Evolutionary conservation across 2,329 filamentous ascomycete species (phyloP), one percentile per base, ranked within the genome.

Genomic region (Hymenoscyphus occultus): DNA sequence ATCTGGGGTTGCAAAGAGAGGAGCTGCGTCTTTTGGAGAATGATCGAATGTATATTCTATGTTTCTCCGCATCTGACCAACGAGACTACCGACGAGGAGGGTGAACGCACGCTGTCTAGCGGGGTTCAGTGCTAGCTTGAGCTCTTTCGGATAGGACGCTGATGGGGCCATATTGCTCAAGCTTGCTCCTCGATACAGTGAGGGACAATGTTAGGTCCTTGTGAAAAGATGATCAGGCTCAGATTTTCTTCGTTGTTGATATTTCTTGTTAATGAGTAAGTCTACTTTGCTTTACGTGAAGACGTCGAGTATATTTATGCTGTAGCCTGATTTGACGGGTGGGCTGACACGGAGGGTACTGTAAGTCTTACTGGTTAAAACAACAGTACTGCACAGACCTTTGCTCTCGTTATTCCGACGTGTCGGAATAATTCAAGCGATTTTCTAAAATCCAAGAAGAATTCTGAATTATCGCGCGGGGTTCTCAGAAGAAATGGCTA

Each of bases 41-140:
- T 64, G n/a, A 39, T 68, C 59, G 60, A 80, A 73, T 22, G 76
- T 69, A 28, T 76, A 74, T 65, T 84, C 77, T 14, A 86, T 73
- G 67, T 85, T 80, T 1, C 79, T 78, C 56, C 81, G 80, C 82
- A 87, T 86, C 65, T 81, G 80, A n/a, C 74, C 73, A n/a, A 78
- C 80, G 71, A 86, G 83, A 48, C 84, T 80, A 58, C 78, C 75
- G 31, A 84, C 76, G 22, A 87, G 80, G 59, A 76, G 76, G 64
- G 83, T 80, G 39, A 86, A 79, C 2, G 80, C 83, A 67, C 79
- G 80, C 58, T 84, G 82, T 56, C 81, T 79, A 35, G 81, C 80
- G 35, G 78, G 78, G 68, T 86, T 83, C 51, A 87, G 78, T 32
- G 83, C 79, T 62, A 86, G 80, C 75, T 67, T 72, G 1, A 74